Conservation (phyloP, 2,329 filamentous ascomycete species). For the Bipolaris cookei region DNA sequence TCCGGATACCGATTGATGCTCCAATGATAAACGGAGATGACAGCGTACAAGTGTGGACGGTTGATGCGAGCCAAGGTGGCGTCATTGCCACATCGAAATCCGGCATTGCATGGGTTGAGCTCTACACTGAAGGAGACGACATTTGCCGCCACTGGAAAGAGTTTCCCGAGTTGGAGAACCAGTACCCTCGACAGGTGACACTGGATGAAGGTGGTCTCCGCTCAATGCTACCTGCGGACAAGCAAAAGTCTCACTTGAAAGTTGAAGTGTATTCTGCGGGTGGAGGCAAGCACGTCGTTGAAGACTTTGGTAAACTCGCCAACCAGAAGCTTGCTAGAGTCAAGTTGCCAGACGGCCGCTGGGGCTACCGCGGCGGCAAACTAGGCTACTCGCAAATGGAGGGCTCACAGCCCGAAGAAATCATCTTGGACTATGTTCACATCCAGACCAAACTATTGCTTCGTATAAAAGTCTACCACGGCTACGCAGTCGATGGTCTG, state of each 20-base stretch:
- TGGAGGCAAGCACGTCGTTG: constrained; percentile 74
- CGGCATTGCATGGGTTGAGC: constrained; percentile 84
- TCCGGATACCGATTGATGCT: constrained; percentile 79
- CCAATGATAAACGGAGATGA: constrained; percentile 64
- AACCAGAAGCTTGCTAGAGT: constrained; percentile 72
- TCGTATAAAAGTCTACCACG: constrained; percentile 77
- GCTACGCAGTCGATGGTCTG: constrained; percentile 77
- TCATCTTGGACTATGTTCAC: constrained; percentile 73
- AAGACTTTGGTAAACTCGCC: constrained; percentile 73
- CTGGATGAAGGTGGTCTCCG: constrained; percentile 79
- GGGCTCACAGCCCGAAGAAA: constrained; percentile 71
- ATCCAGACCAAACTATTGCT: constrained; percentile 74
- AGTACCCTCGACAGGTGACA: constrained; percentile 72
- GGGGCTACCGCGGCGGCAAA: constrained; percentile 76
- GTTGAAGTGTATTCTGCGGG: constrained; percentile 78
- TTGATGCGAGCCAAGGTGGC: constrained; percentile 77
- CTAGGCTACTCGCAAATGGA: constrained; percentile 76
- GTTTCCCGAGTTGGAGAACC: constrained; percentile 67
- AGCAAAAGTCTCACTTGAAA: constrained; percentile 72
- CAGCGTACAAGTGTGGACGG: constrained; percentile 84
- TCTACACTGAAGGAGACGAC: constrained; percentile 80
- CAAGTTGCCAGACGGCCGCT: constrained; percentile 76
- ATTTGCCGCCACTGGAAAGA: constrained; percentile 83
- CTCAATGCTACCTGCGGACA: constrained; percentile 71
- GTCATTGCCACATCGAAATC: constrained; percentile 81